These are phyloP conservation scores for Aspergillus flavus DNA, from an alignment of 2,329 filamentous ascomycete genomes.

Conservation along the genomic window DNA sequence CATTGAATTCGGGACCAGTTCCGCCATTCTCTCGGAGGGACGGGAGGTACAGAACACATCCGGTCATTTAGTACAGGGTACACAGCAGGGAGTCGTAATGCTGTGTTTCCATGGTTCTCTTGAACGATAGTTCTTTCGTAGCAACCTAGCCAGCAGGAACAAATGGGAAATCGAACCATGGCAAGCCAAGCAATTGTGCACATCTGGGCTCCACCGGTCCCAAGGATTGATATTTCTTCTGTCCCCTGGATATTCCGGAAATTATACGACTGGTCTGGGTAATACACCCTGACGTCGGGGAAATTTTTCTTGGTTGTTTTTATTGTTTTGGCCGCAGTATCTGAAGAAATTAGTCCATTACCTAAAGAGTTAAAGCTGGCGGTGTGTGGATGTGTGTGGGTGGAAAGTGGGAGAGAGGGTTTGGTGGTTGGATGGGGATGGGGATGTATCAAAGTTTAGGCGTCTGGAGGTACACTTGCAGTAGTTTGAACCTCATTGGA, in stretches of 20 bases:
- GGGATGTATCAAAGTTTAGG: slow-evolving; percentile 3
- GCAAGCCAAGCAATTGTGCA: slow-evolving; percentile 17
- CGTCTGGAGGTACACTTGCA: slow-evolving; percentile 17
- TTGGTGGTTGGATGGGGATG: slow-evolving; percentile 1
- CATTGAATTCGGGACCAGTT: background rate
- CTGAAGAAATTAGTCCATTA: background rate
- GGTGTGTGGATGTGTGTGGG: background rate
- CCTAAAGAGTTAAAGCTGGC: background rate
- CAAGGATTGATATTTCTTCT: slow-evolving; percentile 15
- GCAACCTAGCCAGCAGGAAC: background rate
- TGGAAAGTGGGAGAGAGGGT: background rate
- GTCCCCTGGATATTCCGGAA: slow-evolving; percentile 15
- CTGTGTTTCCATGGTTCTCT: slow-evolving; percentile 22
- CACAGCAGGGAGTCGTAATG: background rate
- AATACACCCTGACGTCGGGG: background rate
- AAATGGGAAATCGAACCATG: slow-evolving; percentile 10
- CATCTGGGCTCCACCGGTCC: slow-evolving; percentile 21
- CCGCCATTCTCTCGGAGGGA: background rate
- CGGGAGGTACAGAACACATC: background rate
- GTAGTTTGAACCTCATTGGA: slow-evolving; percentile 17
- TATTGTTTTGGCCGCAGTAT: background rate
- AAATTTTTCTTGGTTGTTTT: background rate
- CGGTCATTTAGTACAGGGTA: background rate
- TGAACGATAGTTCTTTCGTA: slow-evolving; percentile 20
- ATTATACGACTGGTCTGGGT: slow-evolving; percentile 6